Evolutionary conservation across 2,329 filamentous ascomycete species (phyloP).

Genomic region (Aspergillus bombycis): DNA sequence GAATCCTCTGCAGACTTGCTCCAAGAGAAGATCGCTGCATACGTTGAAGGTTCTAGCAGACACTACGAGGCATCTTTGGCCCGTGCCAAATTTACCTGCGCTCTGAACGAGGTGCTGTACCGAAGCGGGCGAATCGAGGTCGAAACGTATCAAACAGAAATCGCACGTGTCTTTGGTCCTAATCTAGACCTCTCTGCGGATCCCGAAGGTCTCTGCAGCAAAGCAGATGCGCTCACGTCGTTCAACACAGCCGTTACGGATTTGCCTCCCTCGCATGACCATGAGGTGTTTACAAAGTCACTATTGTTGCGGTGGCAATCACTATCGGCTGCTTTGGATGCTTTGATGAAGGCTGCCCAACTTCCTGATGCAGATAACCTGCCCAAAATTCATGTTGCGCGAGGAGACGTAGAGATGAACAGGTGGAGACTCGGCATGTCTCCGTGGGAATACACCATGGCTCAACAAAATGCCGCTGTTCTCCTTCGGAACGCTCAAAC

Average conservation of each 20-base stretch:
- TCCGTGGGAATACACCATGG: conserved; percentile 46
- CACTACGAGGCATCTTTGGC: conserved; percentile 58
- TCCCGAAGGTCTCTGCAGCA: conserved; percentile 55
- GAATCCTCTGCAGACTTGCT: conserved; percentile 58
- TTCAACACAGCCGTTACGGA: conserved; percentile 55
- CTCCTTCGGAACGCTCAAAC: conserved; percentile 60
- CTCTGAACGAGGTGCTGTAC: conserved; percentile 61
- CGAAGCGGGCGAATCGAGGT: conserved; percentile 54
- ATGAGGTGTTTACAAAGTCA: conserved; percentile 33
- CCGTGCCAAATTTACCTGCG: conserved; percentile 59
- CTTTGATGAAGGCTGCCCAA: conserved; percentile 56
- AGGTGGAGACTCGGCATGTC: conserved; percentile 55
- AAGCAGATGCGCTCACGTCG: conserved; percentile 60
- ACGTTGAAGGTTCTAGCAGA: conserved; percentile 50
- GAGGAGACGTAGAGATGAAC: conserved; percentile 60
- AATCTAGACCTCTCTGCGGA: conserved; percentile 47
- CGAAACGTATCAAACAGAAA: conserved; percentile 55
- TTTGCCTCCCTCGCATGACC: conserved; percentile 30
- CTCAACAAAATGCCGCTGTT: conserved; percentile 49
- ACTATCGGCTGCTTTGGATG: conserved; percentile 54
- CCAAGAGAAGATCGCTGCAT: conserved; percentile 57
- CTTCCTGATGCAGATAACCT: conserved; percentile 54
- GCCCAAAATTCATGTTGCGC: conserved; percentile 56
- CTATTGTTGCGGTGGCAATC: conserved; percentile 54
- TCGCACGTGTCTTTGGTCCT: conserved; percentile 45